These are phyloP conservation scores for Hippophae gyantsensis DNA, from an alignment of 306 rosid species.

Conservation along the genomic window DNA sequence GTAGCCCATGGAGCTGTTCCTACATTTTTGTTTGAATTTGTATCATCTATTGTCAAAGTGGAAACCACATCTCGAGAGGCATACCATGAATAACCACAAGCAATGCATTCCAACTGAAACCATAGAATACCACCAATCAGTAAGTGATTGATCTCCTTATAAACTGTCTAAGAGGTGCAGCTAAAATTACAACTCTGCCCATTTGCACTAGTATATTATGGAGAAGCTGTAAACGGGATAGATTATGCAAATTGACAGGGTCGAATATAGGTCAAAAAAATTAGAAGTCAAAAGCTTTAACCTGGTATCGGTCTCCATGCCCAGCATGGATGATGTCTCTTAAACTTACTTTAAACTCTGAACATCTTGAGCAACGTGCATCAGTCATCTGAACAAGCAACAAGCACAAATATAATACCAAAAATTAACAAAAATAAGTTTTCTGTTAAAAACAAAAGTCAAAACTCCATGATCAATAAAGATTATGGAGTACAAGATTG, in stretches of 20 bases:
- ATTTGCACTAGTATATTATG: too few species aligned
- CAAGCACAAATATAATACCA: conserved; percentile 13
- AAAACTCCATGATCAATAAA: too few species aligned
- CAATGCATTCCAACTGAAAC: conserved; percentile 81
- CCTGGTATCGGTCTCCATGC: conserved; percentile 81
- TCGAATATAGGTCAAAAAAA: too few species aligned
- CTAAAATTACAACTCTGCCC: too few species aligned
- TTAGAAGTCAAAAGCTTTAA: conserved; percentile 13
- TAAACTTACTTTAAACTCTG: conserved; percentile 63
- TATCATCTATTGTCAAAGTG: conserved; percentile 43
- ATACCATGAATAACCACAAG: conserved; percentile 89
- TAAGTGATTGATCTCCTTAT: neutral
- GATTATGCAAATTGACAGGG: too few species aligned
- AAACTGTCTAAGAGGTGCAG: too few species aligned
- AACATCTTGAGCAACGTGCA: conserved; percentile 82
- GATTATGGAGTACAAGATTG: too few species aligned
- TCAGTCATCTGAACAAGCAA: conserved; percentile 66
- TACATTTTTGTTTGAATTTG: conserved; percentile 32
- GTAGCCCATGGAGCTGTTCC: conserved; percentile 60
- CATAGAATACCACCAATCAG: conserved; percentile 15
- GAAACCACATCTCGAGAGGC: conserved; percentile 77
- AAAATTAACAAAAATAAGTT: neutral
- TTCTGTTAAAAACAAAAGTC: neutral
- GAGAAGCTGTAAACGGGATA: too few species aligned
- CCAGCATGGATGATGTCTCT: conserved; percentile 86